These are phyloP conservation scores for Ophidiomyces ophidiicola DNA, from an alignment of 2,329 filamentous ascomycete species.

Conservation along the genomic window DNA sequence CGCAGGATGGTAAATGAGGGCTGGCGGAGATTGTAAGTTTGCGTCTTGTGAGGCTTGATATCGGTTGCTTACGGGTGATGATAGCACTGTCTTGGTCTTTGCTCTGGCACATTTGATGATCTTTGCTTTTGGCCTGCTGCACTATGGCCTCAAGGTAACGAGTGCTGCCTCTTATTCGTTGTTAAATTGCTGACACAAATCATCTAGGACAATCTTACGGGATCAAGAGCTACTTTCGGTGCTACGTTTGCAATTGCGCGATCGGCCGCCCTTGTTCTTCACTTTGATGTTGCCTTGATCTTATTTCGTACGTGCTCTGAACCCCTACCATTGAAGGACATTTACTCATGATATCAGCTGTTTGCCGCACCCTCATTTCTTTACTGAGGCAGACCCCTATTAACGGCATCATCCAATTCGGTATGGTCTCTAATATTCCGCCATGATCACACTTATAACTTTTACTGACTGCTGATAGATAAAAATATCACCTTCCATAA, in stretches of 20 bases:
- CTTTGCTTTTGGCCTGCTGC: conserved; percentile 67
- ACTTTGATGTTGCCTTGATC: conserved; percentile 69
- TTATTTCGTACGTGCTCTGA: conserved; percentile 44
- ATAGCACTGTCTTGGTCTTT: conserved; percentile 64
- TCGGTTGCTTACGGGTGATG: conserved; percentile 35
- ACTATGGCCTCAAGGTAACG: conserved; percentile 57
- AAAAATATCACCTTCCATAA: conserved; percentile 87
- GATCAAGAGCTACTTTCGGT: conserved; percentile 56
- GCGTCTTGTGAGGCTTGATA: not conserved
- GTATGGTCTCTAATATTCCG: conserved; percentile 12
- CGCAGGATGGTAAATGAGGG: conserved; percentile 72
- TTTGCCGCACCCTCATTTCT: conserved; percentile 74
- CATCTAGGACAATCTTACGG: conserved; percentile 52
- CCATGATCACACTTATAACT: not conserved
- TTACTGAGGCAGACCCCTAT: conserved; percentile 67
- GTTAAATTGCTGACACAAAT: not conserved
- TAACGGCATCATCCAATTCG: conserved; percentile 73
- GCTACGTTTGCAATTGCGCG: conserved; percentile 66
- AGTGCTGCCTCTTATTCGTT: not conserved
- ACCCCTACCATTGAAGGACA: not conserved
- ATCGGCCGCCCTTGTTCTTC: conserved; percentile 61
- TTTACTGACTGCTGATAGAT: conserved; percentile 36
- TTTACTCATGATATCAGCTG: conserved; percentile 33
- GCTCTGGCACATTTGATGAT: conserved; percentile 61
- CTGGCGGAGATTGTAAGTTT: conserved; percentile 61